Base-by-base conservation (phyloP, 495 filamentous ascomycete species). In the Umbilicaria muhlenbergii region DNA sequence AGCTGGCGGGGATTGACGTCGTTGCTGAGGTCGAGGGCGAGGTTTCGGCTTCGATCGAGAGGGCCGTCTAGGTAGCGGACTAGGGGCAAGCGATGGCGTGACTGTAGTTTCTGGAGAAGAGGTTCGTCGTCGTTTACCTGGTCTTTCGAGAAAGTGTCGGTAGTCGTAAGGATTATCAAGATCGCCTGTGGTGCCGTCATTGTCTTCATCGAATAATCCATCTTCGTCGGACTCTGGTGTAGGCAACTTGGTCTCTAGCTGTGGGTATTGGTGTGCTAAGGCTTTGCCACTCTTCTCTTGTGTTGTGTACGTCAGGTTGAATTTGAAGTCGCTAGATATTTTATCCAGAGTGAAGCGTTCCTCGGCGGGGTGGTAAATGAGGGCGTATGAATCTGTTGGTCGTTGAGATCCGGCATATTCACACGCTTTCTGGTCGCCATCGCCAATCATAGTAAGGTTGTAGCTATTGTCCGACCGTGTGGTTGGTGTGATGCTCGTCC, bases 161-260 rank as follows among this genome's bases (percentile, higher is more conserved):
- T 64, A 75, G 52, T 77, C 72, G 43, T 70, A 77, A 13, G 73
- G 73, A 41, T 77, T 77, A 46, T 60, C 57, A 0, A 66, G 61
- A 42, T 74, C 71, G 1, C 71, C 62, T 5, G 44, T 48, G 2
- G 36, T 43, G 18, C 58, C 60, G 10, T 63, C 64, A 41, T 67
- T 65, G 17, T 66, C 66, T 37, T 57, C 58, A 21, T 58, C 64
- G 21, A 62, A 56, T 1, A 58, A 58, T 33, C 57, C 63, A 43
- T 71, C 66, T 36, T 65, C 63, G 1, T 60, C 53, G 6, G 59
- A 65, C 11, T 54, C 48, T 12, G 61, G 58, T 24, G 64, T 59
- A 6, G 34, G 43, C 33, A 69, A 36, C 62, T 65, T 21, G 60
- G 67, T 64, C 19, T 61, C 58, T 5, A 71, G 55, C 39, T 71